Base-by-base conservation (phyloP, 768 basidiomycete species). In the Paxillus involutus region DNA sequence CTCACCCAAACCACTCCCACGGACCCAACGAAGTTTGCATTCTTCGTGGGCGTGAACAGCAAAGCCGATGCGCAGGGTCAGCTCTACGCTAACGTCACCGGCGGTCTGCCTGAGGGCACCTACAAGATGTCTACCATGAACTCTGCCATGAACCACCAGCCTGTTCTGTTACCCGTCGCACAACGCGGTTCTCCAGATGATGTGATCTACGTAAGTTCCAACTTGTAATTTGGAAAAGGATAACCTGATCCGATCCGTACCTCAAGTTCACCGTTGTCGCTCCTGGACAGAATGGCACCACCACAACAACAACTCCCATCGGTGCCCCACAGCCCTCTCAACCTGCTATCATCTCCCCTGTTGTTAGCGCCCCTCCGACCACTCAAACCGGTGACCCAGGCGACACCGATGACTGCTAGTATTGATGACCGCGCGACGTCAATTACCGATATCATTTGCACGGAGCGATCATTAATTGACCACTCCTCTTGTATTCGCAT, bases 1-100 rank as follows among this genome's bases (percentile, higher is more conserved):
- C 68, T 86, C 50, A 70, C 70, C 36, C 74, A 80, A 58, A 81
- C 83, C 12, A 72, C 66, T 1, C 75, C 80, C 1, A 75, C 74
- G 13, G 67, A 86, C 66, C 77, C 82, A 14, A 72, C 61, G 26
- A 65, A 71, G 30, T 87, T 87, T 52, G 77, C 77, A 11, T 86
- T 81, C 70, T 88, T 87, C 77, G 77, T 74, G 64, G 77, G 75
- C 37, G 55, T 86, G 60, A 84, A 81, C 63, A 61, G 54, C 10
- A 60, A 58, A 53, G 72, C 73, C 1, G 75, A 81, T 13, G 68
- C 67, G 33, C 68, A 61, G 50, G 85, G 84, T 3, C 41, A 75
- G 10, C 71, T 85, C 6, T 68, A 75, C 37, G 73, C 77, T 17
- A 71, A 69, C 21, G 80, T 88, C 52, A 70, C 74, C 1, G 77